Conservation (phyloP, 768 basidiomycete genomes). For the Flagelloscypha sp. region DNA sequence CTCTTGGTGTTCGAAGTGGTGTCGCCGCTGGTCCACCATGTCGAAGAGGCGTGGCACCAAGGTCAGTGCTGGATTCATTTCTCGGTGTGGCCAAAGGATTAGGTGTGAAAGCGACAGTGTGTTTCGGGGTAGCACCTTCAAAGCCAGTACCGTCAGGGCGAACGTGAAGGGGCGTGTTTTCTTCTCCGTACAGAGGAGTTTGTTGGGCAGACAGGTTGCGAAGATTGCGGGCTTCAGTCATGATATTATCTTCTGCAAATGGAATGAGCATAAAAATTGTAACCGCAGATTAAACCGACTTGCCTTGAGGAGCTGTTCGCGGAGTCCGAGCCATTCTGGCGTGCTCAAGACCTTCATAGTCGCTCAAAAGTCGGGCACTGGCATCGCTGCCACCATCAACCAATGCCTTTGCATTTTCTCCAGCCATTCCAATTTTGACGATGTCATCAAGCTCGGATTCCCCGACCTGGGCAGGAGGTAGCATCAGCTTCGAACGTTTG, state of each 20-base stretch:
- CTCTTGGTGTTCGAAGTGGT: slow-evolving; percentile 91
- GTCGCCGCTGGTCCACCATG: slow-evolving; percentile 48
- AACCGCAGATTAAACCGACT: slow-evolving; percentile 25
- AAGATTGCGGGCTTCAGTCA: slow-evolving; percentile 91
- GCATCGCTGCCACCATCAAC: slow-evolving; percentile 79
- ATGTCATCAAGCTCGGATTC: slow-evolving; percentile 95
- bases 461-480: slow-evolving; percentile 89
- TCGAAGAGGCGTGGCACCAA: slow-evolving; percentile 46
- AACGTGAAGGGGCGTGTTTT: slow-evolving; percentile 89
- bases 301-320: slow-evolving; percentile 87
- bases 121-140: slow-evolving; percentile 91
- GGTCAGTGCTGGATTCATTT: slow-evolving; percentile 35
- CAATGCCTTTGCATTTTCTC: slow-evolving; percentile 81
- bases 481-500: slow-evolving; percentile 69
- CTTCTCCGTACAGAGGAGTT: slow-evolving; percentile 92
- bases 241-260: slow-evolving; percentile 80
- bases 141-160: slow-evolving; percentile 78
- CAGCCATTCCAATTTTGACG: slow-evolving; percentile 93
- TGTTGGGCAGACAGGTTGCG: slow-evolving; percentile 89
- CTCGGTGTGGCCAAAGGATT: slow-evolving; percentile 91
- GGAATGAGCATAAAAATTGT: slow-evolving; percentile 1
- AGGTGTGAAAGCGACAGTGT: slow-evolving; percentile 85
- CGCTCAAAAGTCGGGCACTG: slow-evolving; percentile 78
- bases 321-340: slow-evolving; percentile 93
- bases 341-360: slow-evolving; percentile 83